Base-by-base conservation (phyloP, 2,329 filamentous ascomycete species). In the Ceratocystis diversiconidia region DNA sequence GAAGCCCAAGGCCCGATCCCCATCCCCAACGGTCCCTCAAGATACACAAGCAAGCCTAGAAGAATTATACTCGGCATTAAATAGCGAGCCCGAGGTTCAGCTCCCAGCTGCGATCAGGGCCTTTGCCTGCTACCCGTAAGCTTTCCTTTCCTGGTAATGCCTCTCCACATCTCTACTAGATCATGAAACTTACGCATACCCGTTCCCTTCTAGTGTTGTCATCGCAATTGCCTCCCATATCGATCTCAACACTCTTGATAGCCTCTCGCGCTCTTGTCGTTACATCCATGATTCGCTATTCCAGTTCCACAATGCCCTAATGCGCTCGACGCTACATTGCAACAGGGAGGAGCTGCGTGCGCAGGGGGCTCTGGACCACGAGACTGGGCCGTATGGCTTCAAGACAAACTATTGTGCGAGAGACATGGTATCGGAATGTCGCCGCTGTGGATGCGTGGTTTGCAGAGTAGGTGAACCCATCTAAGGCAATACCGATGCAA, bases 211-310 rank as follows among this genome's bases (percentile, higher is more conserved):
- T 77, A 96, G 91, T 71, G 84, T 96, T 72, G 85, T 89, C 70
- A 83, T 85, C 69, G 83, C 87, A 71, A 82, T 96, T 69, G 88
- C 89, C 61, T 82, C 84, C 41, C 82, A 83, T 70, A 84, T 96
- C 73, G 92, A 97, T 73, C 82, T 96, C 62, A 96, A 92, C 74
- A 87, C 89, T 15, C 83, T 96, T 71, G 87, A 95, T 74, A 85
- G 87, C 69, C 83, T 97, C 22, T 89, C 92, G 63, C 84, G 83
- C 65, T 91, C 90, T 65, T 95, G 90, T 74, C 88, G 87, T 63
- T 85, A 89, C 72, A 84, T 95, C 69, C 89, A 89, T 70, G 80
- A 81, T 66, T 89, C 86, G 70, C 81, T 97, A 28, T 78, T 95
- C 55, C 89, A 91, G 71, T 92, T 89, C 75, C 87, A 90, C 71